These are phyloP conservation scores for Mycena capillaripes DNA, from an alignment of 768 basidiomycete species.

Conservation along the genomic window DNA sequence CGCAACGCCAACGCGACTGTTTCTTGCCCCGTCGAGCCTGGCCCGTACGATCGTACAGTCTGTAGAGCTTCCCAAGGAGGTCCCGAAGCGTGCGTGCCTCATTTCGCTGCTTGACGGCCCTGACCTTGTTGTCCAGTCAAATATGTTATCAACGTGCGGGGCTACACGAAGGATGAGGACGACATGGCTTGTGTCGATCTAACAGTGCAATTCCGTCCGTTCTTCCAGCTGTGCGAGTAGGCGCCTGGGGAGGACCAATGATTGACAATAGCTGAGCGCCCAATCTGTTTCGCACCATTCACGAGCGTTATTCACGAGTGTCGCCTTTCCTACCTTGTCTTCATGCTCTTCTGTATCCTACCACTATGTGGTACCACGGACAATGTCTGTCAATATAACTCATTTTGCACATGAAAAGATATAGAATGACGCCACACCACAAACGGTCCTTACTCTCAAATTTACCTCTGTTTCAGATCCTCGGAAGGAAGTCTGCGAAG, in stretches of 20 bases:
- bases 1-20: neutral
- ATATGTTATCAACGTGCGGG: slow-evolving; percentile 27
- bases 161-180: slow-evolving; percentile 25
- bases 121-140: slow-evolving; percentile 21
- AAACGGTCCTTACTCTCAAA: neutral
- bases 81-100: neutral
- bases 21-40: neutral
- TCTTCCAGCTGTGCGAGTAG: slow-evolving; percentile 33
- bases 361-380: neutral
- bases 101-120: neutral
- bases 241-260: neutral
- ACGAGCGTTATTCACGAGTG: too few relatives aligned
- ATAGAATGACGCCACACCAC: neutral
- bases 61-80: slow-evolving; percentile 4
- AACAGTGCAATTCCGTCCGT: slow-evolving; percentile 28
- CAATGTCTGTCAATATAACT: neutral
- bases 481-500: slow-evolving; percentile 74
- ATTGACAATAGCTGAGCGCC: too few relatives aligned
- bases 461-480: too few relatives aligned
- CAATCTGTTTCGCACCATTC: too few relatives aligned
- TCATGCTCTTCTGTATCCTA: too few relatives aligned
- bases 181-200: slow-evolving; percentile 30
- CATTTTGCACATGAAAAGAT: neutral
- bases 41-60: neutral
- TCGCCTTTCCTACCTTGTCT: too few relatives aligned